Conservation (phyloP, 2,329 filamentous ascomycete species). For the Nemania abortiva region DNA sequence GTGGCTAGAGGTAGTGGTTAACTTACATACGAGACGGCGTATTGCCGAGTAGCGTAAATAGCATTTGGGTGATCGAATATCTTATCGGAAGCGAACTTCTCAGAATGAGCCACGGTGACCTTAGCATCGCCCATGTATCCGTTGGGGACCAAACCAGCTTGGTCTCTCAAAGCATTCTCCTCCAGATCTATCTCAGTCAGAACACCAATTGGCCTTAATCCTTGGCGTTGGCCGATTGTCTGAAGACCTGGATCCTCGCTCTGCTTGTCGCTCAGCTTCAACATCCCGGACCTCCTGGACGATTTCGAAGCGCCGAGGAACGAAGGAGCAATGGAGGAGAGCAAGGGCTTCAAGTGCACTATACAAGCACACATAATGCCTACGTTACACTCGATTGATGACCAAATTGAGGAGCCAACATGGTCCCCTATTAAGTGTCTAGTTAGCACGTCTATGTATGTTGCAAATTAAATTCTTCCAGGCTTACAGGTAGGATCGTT, state of each 20-base stretch:
- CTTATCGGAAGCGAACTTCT: not conserved
- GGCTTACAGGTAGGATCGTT: conserved; percentile 16
- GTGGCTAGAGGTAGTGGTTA: not conserved
- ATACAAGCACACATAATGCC: conserved; percentile 24
- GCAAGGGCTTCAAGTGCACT: conserved; percentile 20
- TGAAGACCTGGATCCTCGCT: conserved; percentile 15
- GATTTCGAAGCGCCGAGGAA: not conserved
- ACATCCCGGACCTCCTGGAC: conserved; percentile 6
- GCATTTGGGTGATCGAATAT: conserved; percentile 2
- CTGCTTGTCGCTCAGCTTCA: conserved; percentile 17
- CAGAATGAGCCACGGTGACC: not conserved
- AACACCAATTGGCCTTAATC: conserved; percentile 10
- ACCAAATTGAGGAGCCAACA: conserved; percentile 18
- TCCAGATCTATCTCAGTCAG: conserved; percentile 22
- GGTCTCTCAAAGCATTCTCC: conserved; percentile 5
- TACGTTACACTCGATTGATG: conserved; percentile 26
- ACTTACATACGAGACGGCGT: conserved; percentile 20
- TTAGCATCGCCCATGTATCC: conserved; percentile 9
- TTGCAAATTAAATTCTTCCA: not conserved
- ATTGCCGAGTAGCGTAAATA: conserved; percentile 17
- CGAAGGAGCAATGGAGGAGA: conserved; percentile 41
- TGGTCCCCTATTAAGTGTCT: conserved; percentile 14
- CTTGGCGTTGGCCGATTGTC: conserved; percentile 18
- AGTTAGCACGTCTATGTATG: not conserved
- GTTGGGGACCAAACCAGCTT: not conserved